These are phyloP conservation scores for Trematosphaeria pertusa DNA, from an alignment of 2,329 filamentous ascomycete species.

Conservation along the genomic window DNA sequence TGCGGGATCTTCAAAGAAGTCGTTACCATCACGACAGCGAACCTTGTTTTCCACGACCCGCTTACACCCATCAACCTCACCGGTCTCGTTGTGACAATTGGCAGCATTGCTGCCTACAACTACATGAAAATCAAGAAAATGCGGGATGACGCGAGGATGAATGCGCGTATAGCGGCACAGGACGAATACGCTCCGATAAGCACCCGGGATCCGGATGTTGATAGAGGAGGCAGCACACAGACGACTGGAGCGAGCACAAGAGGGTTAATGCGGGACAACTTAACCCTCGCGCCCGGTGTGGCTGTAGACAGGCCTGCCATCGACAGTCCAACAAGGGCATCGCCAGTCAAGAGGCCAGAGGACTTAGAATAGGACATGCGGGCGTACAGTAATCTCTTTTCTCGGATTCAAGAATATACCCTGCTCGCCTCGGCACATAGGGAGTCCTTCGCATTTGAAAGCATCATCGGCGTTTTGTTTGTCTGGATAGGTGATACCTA, in stretches of 20 bases:
- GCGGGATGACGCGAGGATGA: conserved; percentile 72
- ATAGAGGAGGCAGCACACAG: conserved; percentile 18
- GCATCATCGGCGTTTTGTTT: too few relatives aligned
- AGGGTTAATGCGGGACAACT: conserved; percentile 44
- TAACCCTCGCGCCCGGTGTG: conserved; percentile 44
- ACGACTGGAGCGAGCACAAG: conserved; percentile 33
- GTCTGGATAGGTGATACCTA: too few relatives aligned
- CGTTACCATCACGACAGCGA: conserved; percentile 89
- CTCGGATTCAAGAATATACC: too few relatives aligned
- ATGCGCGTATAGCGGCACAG: conserved; percentile 51
- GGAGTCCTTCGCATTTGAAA: too few relatives aligned
- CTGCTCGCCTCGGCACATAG: too few relatives aligned
- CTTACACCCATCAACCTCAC: conserved; percentile 87
- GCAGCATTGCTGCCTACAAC: conserved; percentile 88
- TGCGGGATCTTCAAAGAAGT: conserved; percentile 99
- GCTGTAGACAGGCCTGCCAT: conserved; percentile 19
- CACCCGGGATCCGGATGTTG: conserved; percentile 37
- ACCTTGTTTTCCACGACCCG: conserved; percentile 85
- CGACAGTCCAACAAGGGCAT: conserved; percentile 41
- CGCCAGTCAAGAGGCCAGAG: conserved; percentile 55
- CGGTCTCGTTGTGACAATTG: conserved; percentile 86
- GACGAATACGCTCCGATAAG: conserved; percentile 48
- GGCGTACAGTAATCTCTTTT: neutral
- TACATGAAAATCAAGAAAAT: conserved; percentile 93
- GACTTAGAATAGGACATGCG: conserved; percentile 47